Evolutionary conservation across 306 rosid genomes (phyloP).

Genomic region (Begonia loranthoides): DNA sequence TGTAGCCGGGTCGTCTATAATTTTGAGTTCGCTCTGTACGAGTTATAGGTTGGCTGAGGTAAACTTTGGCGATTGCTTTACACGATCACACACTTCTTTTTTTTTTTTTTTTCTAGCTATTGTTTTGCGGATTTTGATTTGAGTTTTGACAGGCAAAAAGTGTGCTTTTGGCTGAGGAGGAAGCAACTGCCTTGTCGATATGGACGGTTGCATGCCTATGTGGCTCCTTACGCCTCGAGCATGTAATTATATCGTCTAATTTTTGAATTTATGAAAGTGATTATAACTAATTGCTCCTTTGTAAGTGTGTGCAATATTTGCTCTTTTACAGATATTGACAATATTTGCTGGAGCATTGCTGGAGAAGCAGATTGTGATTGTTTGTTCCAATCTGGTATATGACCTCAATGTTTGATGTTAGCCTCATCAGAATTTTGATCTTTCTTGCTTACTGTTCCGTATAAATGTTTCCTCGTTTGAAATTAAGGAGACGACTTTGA

Average conservation of each 20-base stretch:
- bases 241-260: constrained; percentile 26
- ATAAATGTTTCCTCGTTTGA: no score
- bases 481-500: no score
- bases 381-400: constrained; percentile 83
- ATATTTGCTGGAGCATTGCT: constrained; percentile 82
- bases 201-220: constrained; percentile 93
- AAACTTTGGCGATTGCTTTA: constrained; percentile 2
- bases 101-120: constrained; percentile 10
- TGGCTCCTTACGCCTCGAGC: constrained; percentile 91
- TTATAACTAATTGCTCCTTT: no score
- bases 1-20: constrained; percentile 51
- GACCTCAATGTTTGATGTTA: no score
- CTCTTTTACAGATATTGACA: constrained; percentile 52
- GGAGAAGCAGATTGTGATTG: constrained; percentile 82
- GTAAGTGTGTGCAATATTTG: background rate
- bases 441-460: no score
- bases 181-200: constrained; percentile 79
- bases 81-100: background rate
- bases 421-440: no score
- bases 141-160: constrained; percentile 45
- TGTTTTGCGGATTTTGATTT: no score
- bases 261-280: no score
- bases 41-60: constrained; percentile 60
- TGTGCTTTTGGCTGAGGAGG: constrained; percentile 77
- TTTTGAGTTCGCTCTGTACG: constrained; percentile 52